Base-by-base conservation (phyloP, 2,329 filamentous ascomycete species). In the Colletotrichum orbiculare region DNA sequence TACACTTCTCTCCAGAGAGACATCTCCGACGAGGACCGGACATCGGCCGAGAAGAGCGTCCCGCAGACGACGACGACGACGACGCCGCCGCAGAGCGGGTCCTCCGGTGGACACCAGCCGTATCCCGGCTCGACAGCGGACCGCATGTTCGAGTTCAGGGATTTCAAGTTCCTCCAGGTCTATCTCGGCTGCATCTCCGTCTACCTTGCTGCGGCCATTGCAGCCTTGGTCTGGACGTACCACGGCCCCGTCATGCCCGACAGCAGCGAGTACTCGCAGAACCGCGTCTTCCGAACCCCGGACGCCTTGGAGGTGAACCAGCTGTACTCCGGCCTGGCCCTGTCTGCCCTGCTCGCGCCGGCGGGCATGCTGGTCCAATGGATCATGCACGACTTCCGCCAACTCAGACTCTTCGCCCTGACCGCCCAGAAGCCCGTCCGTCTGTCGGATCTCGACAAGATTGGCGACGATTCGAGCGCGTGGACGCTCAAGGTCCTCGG, bases 281-380 rank as follows among this genome's bases (percentile, higher is more conserved):
- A 25, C 11, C 53, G 54, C 13, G 60, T 63, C 15, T 63, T 63
- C 45, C 60, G 60, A 9, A 63, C 60, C 10, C 54, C 60, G 2
- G 53, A 63, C 54, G 35, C 34, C 3, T 41, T 46, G 46, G 47
- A 17, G n/a, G 54, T 63, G 13, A 56, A 63, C 8, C 60, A 63
- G 46, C 46, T 63, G 8, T 63, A 63, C 54, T 63, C 60, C 4
- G 60, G 60, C 15, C 12, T 63, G 12, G 54, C 60, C 9, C 54
- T 63, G 15, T 63, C 60, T 6, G 54, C 47, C 5, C 1, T 63
- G 11, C 54, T 63, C 4, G 60, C 60, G 4, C 60, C 60, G 8
- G 60, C 60, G 2, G 60, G 60, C 11, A 63, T 63, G 60, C 8
- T 63, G 34, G 60, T 63, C 4, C 60, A 63, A 37, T 58, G 60